Percentiles rank a stretch among this genome's conserved stretches.
These are phyloP conservation scores for Dryas octopetala DNA, from an alignment of 306 rosid genomes.

Conservation along the genomic window DNA sequence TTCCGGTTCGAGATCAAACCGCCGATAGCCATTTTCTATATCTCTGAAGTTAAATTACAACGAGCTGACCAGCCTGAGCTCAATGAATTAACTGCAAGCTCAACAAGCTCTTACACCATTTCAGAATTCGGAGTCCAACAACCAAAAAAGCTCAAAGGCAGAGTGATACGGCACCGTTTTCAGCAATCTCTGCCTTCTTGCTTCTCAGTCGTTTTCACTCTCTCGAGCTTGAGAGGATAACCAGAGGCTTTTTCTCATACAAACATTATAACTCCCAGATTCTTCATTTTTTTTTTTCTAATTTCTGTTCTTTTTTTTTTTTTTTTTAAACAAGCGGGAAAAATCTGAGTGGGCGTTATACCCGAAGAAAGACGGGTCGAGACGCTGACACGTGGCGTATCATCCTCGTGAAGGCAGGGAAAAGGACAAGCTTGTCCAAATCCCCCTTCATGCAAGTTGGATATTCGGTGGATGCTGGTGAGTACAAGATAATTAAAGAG, in stretches of 20 bases:
- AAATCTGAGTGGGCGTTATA: constrained; percentile 44
- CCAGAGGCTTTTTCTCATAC: constrained; percentile 30
- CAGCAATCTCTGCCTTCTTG: constrained; percentile 12
- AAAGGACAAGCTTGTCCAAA: neutral
- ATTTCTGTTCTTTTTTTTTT: neutral
- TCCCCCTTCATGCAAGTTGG: neutral
- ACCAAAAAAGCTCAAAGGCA: constrained; percentile 7
- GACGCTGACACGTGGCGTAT: constrained; percentile 57
- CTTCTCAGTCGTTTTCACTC: constrained; percentile 14
- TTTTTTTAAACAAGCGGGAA: constrained; percentile 40
- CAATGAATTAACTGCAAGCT: neutral
- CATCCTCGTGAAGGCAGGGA: constrained; percentile 18
- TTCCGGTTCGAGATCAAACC: constrained; percentile 66
- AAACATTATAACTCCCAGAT: constrained; percentile 10
- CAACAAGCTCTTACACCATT: constrained; percentile 18
- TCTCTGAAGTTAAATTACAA: too few relatives aligned
- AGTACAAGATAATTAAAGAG: neutral
- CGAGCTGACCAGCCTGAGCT: neutral
- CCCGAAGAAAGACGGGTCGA: constrained; percentile 42
- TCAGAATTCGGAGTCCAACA: constrained; percentile 28
- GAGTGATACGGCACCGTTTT: constrained; percentile 30
- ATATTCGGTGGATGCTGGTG: neutral
- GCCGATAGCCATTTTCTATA: constrained; percentile 58
- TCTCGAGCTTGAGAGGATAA: constrained; percentile 46
- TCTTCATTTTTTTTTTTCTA: neutral